Percentiles rank a stretch among this genome's conserved stretches.
Conservation (phyloP, 805 yeast genomes). For the Maudiozyma barnettii region DNA sequence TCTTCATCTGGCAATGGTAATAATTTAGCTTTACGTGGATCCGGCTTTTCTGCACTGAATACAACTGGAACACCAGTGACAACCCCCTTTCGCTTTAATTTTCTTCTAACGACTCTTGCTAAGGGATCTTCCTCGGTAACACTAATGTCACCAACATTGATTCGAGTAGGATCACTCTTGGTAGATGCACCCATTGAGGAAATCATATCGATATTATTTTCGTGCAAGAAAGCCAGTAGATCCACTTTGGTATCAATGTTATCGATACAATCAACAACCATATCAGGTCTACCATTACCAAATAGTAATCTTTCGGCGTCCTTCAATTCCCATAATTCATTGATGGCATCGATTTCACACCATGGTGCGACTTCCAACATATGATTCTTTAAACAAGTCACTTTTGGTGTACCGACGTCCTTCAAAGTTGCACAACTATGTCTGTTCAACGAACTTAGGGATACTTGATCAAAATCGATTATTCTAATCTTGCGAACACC, state of each 20-base stretch:
- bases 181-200: slow-evolving; percentile 97
- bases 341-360: slow-evolving; percentile 70
- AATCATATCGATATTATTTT: slow-evolving; percentile 53
- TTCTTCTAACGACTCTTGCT: slow-evolving; percentile 76
- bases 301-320: slow-evolving; percentile 51
- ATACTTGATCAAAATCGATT: slow-evolving; percentile 93
- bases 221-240: slow-evolving; percentile 61
- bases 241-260: slow-evolving; percentile 96
- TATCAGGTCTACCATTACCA: slow-evolving; percentile 51
- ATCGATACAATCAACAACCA: slow-evolving; percentile 90
- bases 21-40: slow-evolving; percentile 81
- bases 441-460: slow-evolving; percentile 82
- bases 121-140: slow-evolving; percentile 90
- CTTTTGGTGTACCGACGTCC: slow-evolving; percentile 92
- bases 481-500: slow-evolving; percentile 75
- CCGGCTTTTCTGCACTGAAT: slow-evolving; percentile 93
- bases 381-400: slow-evolving; percentile 64
- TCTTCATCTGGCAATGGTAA: slow-evolving; percentile 81
- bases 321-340: slow-evolving; percentile 66
- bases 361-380: slow-evolving; percentile 81
- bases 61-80: slow-evolving; percentile 71
- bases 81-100: slow-evolving; percentile 74
- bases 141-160: slow-evolving; percentile 81
- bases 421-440: slow-evolving; percentile 87
- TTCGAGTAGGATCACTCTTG: slow-evolving; percentile 88